These are phyloP conservation scores for Termitomyces heimii DNA, from an alignment of 768 basidiomycete species.

Conservation along the genomic window DNA sequence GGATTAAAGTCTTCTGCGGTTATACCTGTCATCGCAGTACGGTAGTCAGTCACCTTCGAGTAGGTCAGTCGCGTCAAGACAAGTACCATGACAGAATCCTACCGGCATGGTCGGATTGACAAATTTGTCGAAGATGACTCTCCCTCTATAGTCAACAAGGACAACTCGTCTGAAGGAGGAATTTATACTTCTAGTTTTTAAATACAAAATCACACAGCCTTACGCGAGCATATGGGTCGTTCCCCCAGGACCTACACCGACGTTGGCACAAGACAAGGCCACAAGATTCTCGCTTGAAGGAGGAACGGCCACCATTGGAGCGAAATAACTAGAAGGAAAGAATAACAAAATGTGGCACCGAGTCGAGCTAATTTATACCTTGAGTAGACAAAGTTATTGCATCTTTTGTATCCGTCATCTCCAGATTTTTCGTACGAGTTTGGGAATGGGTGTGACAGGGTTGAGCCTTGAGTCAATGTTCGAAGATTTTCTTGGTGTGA, in stretches of 20 bases:
- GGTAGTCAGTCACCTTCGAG: slow-evolving; percentile 61
- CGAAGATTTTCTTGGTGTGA: slow-evolving; percentile 20
- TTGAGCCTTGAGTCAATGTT: slow-evolving; percentile 15
- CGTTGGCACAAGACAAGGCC: slow-evolving; percentile 58
- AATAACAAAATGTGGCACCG: neutral
- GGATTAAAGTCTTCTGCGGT: slow-evolving; percentile 33
- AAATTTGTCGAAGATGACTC: slow-evolving; percentile 53
- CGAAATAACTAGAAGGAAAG: slow-evolving; percentile 10
- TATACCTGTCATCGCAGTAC: slow-evolving; percentile 58
- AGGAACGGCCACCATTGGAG: slow-evolving; percentile 31
- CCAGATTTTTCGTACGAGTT: slow-evolving; percentile 5
- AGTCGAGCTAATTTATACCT: slow-evolving; percentile 12
- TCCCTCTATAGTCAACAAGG: slow-evolving; percentile 54
- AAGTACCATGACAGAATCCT: slow-evolving; percentile 2
- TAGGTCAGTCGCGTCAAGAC: neutral
- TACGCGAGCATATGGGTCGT: slow-evolving; percentile 82
- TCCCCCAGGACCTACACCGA: slow-evolving; percentile 79
- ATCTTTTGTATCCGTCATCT: slow-evolving; percentile 7
- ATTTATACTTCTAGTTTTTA: neutral
- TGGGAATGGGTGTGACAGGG: slow-evolving; percentile 14
- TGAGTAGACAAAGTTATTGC: slow-evolving; percentile 8
- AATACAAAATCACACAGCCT: slow-evolving; percentile 20
- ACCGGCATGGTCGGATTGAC: slow-evolving; percentile 57
- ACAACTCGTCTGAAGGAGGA: slow-evolving; percentile 33
- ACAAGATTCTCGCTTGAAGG: slow-evolving; percentile 41